Evolutionary conservation across 306 rosid species (phyloP), one percentile per base, ranked within the genome.

Genomic region (Pyrus betulifolia): DNA sequence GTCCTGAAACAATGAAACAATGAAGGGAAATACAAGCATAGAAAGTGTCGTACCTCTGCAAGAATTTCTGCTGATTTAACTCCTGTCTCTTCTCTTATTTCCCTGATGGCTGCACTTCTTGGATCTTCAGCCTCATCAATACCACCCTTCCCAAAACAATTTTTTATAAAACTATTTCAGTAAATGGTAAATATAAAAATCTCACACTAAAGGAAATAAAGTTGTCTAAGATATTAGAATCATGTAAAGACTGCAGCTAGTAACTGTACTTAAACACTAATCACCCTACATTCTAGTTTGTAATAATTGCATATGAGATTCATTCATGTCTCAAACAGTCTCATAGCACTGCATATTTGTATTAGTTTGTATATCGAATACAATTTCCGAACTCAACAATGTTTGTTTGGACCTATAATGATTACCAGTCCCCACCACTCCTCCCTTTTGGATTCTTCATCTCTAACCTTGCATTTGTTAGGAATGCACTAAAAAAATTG

Each of bases 111-210:
- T 58, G 97, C 96, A 80, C 49, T 76, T 86, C 84, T 89, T 21
- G 95, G 95, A 82, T 94, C 96, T 85, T 94, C 97, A 42, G 88
- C 93, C 74, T 92, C 97, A 74, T 94, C 93, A 75, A 92, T 80
- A 71, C 97, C 98, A 51, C 97, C 98, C 97, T 89, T 79, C 44
- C 74, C 19, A 79, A 55, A 17, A 78, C 65, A 67, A 23, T 49
- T 28, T 52, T 72, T 22, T 58, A 49, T 10, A 78, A 78, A 62
- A 72, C 5, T 42, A 46, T 4, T 33, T 65, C 46, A 58, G 46
- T 30, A 35, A 27, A 45, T 62, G 22, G 31, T 72, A 78, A 60
- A 62, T 78, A 35, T 57, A 2, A 30, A 55, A 11, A 77, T 52
- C 62, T 31, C 45, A 63, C 62, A 65, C 31, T 8, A 74, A 40